phyloP scores from a whole-genome alignment of 2,329 filamentous ascomycete genomes.

The Xylaria sp. region DNA sequence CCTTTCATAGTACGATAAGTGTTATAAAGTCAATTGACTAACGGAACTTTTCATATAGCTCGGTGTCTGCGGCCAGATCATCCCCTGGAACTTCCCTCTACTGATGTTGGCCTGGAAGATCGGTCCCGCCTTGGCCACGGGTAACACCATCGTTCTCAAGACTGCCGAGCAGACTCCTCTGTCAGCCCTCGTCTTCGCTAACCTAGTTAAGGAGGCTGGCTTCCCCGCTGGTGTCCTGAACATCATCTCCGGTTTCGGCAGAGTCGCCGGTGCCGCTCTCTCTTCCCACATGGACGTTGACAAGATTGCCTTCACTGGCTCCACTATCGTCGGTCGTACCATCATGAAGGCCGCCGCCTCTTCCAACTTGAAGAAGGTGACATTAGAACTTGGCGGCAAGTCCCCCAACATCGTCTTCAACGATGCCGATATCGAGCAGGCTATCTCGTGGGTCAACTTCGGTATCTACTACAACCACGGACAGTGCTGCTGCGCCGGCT shows the following conservation, averaged over 20 bases:
- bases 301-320: conserved; percentile 87
- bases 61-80: conserved; percentile 79
- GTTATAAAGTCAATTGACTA: conserved; percentile 2
- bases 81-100: conserved; percentile 89
- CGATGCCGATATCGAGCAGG: conserved; percentile 80
- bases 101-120: conserved; percentile 89
- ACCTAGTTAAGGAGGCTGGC: conserved; percentile 77
- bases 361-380: conserved; percentile 86
- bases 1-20: background rate
- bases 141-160: conserved; percentile 80
- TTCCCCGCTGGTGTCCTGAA: conserved; percentile 84
- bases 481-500: conserved; percentile 78
- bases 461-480: conserved; percentile 75
- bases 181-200: conserved; percentile 72
- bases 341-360: conserved; percentile 85
- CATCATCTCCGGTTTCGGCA: conserved; percentile 82
- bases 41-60: conserved; percentile 39
- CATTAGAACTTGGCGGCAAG: conserved; percentile 83
- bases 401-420: conserved; percentile 83
- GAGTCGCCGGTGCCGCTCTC: conserved; percentile 80
- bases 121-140: conserved; percentile 75
- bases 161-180: conserved; percentile 81
- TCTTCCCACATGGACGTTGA: conserved; percentile 82
- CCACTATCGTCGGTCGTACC: conserved; percentile 75
- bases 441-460: conserved; percentile 82